Conservation (phyloP, 202 grass and related monocot species). For the Schoenoplectus tabernaemontani region DNA sequence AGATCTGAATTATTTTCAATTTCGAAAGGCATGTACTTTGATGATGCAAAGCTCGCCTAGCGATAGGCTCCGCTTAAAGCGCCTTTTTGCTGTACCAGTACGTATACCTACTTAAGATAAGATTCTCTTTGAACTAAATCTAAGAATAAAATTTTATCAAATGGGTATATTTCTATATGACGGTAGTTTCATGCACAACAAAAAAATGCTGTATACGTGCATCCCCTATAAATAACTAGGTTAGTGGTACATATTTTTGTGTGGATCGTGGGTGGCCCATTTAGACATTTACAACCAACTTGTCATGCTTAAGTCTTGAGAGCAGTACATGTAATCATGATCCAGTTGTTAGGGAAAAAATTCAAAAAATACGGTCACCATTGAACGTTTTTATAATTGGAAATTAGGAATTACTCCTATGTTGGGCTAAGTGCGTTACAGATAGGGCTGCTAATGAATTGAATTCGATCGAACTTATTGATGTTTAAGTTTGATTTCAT, state of each 20-base stretch:
- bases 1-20: not conserved
- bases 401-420: not conserved
- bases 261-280: not conserved
- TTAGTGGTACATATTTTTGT: not conserved
- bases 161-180: not conserved
- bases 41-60: not conserved
- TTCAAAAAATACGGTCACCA: not conserved
- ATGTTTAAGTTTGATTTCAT: no score
- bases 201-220: not conserved
- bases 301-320: not conserved
- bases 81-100: not conserved
- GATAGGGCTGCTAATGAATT: no score
- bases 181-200: not conserved
- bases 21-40: not conserved
- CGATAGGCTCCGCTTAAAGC: not conserved
- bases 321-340: not conserved
- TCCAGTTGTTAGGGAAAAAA: not conserved
- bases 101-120: not conserved
- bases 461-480: no score
- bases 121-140: not conserved
- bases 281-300: not conserved
- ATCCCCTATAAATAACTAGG: not conserved
- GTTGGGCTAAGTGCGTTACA: not conserved
- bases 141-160: not conserved
- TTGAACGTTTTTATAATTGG: not conserved